These are phyloP conservation scores for Pyrus bretschneideri DNA, from an alignment of 306 rosid genomes.

Conservation along the genomic window DNA sequence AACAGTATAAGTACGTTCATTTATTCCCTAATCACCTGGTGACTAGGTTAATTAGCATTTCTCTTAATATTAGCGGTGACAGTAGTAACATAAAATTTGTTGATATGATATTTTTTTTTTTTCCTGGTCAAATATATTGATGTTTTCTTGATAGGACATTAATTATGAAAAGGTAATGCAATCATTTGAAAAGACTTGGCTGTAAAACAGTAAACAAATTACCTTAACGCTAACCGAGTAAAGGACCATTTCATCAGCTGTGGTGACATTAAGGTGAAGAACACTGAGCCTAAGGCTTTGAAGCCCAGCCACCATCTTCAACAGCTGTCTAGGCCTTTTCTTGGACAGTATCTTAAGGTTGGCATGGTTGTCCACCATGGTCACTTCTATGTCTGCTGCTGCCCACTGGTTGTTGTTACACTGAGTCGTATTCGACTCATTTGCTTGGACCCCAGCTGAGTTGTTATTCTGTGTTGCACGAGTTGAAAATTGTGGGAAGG, in stretches of 20 bases:
- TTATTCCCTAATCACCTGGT: too few species aligned
- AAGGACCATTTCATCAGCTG: conserved; percentile 52
- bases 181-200: neutral
- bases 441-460: neutral
- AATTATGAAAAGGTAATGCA: neutral
- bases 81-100: too few species aligned
- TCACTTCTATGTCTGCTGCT: conserved; percentile 78
- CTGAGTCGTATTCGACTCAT: conserved; percentile 38
- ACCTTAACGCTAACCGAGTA: conserved; percentile 85
- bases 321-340: conserved; percentile 45
- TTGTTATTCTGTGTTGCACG: conserved; percentile 21
- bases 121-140: neutral
- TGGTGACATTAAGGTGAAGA: conserved; percentile 81
- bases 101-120: neutral
- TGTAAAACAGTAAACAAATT: neutral
- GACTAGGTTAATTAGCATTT: too few species aligned
- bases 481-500: conserved; percentile 75
- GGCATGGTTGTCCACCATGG: conserved; percentile 81
- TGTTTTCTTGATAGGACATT: neutral
- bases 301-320: conserved; percentile 60
- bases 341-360: conserved; percentile 61
- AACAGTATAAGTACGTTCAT: too few species aligned
- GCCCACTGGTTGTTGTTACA: conserved; percentile 18
- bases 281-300: conserved; percentile 51
- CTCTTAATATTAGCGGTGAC: too few species aligned